Evolutionary conservation across 2,329 filamentous ascomycete species (phyloP), one percentile per base, ranked within the genome.

Genomic region (Penicillium verrucosum): DNA sequence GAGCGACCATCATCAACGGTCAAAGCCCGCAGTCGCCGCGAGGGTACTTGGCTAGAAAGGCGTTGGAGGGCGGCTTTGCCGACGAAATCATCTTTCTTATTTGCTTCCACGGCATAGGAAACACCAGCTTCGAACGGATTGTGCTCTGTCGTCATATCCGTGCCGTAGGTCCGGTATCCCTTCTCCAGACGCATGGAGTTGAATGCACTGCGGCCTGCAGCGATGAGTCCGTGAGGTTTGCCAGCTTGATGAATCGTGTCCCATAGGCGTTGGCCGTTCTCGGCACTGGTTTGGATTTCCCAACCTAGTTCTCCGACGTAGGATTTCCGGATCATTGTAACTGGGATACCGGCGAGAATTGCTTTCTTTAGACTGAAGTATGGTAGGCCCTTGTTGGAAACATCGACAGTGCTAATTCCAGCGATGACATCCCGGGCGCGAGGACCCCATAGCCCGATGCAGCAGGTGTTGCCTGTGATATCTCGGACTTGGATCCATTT

Each of bases 391-490:
- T 52, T 48, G 43, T 65, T 65, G 14, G 67, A 67, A 36, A 72
- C 60, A 14, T 70, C 66, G 12, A 67, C 62, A 0, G 56, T 53
- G 41, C 52, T 68, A 56, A 82, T 68, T 0, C 66, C 64, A 5
- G 69, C 63, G 37, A 87, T 76, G 0, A 87, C 79, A 2, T 84
- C 78, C 4, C 76, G 73, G 0, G 84, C 75, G 11, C 73, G 77
- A 43, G 85, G 85, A 0, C 85, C 85, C 83, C 84, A 87, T 16
- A 87, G 80, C 0, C 85, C 85, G 21, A 87, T 76, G 57, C 81
- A 82, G 65, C 84, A 86, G 0, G 83, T 85, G 4, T 77, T 80
- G 1, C 82, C 81, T 0, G 85, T 87, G 43, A 86, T 77, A 41
- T 87, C 85, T 32, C 80, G 79, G 0, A 87, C 81, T 16, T 81